Evolutionary conservation across 371 early-diverging fungal species (phyloP).

Genomic region (Mucor indicus): DNA sequence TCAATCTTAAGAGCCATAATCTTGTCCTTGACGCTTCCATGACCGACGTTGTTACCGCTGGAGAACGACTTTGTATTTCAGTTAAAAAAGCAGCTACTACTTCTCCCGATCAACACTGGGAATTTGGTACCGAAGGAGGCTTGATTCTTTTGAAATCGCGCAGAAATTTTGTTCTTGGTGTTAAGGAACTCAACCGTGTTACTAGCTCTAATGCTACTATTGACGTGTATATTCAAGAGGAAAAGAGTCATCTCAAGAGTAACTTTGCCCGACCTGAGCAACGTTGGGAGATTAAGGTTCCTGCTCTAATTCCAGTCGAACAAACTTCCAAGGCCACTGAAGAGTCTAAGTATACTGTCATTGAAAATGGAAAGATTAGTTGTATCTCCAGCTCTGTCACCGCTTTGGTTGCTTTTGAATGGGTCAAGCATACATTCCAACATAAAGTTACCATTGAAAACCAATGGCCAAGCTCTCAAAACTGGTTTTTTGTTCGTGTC

Average conservation of each 20-base stretch:
- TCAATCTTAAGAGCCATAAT: slow-evolving; percentile 43
- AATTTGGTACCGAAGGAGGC: slow-evolving; percentile 25
- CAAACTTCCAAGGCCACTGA: slow-evolving; percentile 3
- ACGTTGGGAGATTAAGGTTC: slow-evolving; percentile 40
- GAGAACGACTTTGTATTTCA: slow-evolving; percentile 32
- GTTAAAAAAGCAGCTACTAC: slow-evolving; percentile 8
- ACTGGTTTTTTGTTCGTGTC: slow-evolving; percentile 42
- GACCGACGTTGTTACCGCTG: slow-evolving; percentile 19
- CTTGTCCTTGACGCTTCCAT: slow-evolving; percentile 33
- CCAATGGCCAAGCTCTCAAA: slow-evolving; percentile 29
- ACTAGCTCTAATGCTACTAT: slow-evolving; percentile 12
- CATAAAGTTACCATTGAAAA: slow-evolving; percentile 27
- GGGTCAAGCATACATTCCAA: slow-evolving; percentile 30
- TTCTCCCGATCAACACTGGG: slow-evolving; percentile 35
- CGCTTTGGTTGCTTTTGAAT: slow-evolving; percentile 28
- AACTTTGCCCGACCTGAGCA: slow-evolving; percentile 34
- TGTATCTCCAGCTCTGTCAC: slow-evolving; percentile 20
- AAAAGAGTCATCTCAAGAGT: slow-evolving; percentile 23
- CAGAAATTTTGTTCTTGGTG: slow-evolving; percentile 29
- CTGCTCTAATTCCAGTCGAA: slow-evolving; percentile 31
- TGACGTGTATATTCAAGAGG: slow-evolving; percentile 38
- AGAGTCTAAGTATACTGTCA: slow-evolving; percentile 29
- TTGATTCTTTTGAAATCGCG: slow-evolving; percentile 28
- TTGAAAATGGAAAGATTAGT: slow-evolving; percentile 33
- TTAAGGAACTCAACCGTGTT: slow-evolving; percentile 32